phyloP scores from a whole-genome alignment of 306 rosid species.

The Coriaria nepalensis region DNA sequence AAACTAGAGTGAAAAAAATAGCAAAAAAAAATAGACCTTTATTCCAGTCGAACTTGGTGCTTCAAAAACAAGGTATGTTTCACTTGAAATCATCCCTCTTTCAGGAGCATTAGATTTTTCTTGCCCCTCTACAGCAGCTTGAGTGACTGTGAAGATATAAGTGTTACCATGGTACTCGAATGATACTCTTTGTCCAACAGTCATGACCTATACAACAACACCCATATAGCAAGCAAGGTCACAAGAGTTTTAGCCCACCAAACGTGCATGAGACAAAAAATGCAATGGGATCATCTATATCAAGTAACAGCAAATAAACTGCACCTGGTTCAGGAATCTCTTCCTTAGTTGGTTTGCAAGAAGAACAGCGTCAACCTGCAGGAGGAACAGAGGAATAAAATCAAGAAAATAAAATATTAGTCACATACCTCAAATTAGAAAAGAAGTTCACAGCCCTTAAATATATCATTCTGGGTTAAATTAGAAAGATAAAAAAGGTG shows the following conservation, averaged over 20 bases:
- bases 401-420: no score
- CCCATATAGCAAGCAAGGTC: neutral
- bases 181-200: constrained; percentile 73
- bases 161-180: constrained; percentile 76
- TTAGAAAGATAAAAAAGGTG: neutral
- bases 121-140: constrained; percentile 56
- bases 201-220: constrained; percentile 56
- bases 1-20: constrained; percentile 7
- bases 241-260: neutral
- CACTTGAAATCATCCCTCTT: constrained; percentile 77
- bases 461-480: constrained; percentile 2
- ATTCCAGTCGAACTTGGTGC: constrained; percentile 76
- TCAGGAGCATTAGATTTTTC: constrained; percentile 45
- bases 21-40: constrained; percentile 40
- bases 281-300: neutral
- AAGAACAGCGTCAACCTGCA: constrained; percentile 80
- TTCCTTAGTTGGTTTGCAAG: constrained; percentile 55
- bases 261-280: neutral
- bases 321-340: constrained; percentile 64
- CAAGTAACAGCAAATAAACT: constrained; percentile 4
- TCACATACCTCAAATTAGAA: neutral
- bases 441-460: constrained; percentile 2
- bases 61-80: constrained; percentile 78
- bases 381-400: no score
- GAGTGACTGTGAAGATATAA: constrained; percentile 66